Percentiles rank a stretch among this genome's conserved stretches.
Conservation (phyloP, 2,329 filamentous ascomycete species). For the Dothistroma septosporum region DNA sequence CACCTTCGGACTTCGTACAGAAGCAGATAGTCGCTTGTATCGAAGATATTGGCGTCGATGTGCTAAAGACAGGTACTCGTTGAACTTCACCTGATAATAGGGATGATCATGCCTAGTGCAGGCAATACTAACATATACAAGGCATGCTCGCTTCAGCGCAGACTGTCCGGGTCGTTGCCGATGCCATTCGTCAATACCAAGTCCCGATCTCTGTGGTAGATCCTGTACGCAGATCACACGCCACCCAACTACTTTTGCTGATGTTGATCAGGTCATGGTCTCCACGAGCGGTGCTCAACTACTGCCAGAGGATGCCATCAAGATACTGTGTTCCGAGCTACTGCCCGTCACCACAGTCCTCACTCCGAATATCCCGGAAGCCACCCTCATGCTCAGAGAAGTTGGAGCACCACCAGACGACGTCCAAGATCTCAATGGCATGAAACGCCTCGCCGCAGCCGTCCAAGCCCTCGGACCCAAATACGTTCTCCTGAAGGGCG, state of each 20-base stretch:
- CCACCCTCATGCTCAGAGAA: conserved; percentile 58
- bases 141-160: conserved; percentile 77
- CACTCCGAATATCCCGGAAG: conserved; percentile 76
- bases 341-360: conserved; percentile 64
- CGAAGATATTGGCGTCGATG: conserved; percentile 79
- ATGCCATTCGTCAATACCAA: conserved; percentile 56
- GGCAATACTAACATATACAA: conserved; percentile 36
- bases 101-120: not conserved
- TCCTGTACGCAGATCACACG: conserved; percentile 53
- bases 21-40: conserved; percentile 83
- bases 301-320: conserved; percentile 61
- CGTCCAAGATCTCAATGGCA: conserved; percentile 57
- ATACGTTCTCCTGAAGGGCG: conserved; percentile 85
- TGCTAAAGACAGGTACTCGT: conserved; percentile 78
- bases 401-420: conserved; percentile 44
- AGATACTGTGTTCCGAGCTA: conserved; percentile 55
- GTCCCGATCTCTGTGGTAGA: conserved; percentile 64
- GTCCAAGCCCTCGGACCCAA: conserved; percentile 67
- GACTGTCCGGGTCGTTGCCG: conserved; percentile 65
- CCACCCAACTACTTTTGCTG: not conserved
- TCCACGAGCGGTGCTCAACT: conserved; percentile 72
- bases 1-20: conserved; percentile 71
- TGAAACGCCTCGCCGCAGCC: conserved; percentile 64
- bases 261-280: conserved; percentile 71
- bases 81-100: not conserved